Percentiles rank a stretch among this genome's conserved stretches.
Conservation (phyloP, 2,329 filamentous ascomycete genomes). For the Talaromyces albobiverticillius region DNA sequence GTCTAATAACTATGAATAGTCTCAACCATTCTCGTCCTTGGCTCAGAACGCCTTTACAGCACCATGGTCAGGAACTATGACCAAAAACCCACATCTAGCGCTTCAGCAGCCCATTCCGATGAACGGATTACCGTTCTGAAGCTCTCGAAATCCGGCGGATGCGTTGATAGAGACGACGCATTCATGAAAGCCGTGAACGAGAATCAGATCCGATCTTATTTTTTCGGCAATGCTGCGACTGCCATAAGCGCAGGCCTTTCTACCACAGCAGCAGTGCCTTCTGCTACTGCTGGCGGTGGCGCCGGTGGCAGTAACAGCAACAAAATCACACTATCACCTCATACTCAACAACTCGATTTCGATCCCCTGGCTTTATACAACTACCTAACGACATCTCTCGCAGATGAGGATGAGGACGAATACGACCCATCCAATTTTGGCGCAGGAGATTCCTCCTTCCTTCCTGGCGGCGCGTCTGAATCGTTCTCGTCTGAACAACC, state of each 20-base stretch:
- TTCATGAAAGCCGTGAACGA: conserved; percentile 75
- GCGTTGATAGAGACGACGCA: conserved; percentile 68
- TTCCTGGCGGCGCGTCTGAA: conserved; percentile 31
- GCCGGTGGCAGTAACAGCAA: conserved; percentile 37
- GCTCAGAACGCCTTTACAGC: conserved; percentile 71
- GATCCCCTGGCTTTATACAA: conserved; percentile 71
- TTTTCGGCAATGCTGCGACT: conserved; percentile 68
- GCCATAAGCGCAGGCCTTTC: not conserved
- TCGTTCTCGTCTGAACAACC: conserved; percentile 19
- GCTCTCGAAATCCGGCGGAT: conserved; percentile 81
- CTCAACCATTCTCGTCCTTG: conserved; percentile 77
- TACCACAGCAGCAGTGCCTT: conserved; percentile 19
- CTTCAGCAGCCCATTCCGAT: conserved; percentile 48
- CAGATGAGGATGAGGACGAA: conserved; percentile 50
- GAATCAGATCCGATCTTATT: conserved; percentile 82
- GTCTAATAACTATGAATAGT: conserved; percentile 43
- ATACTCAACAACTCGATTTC: conserved; percentile 81
- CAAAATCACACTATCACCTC: conserved; percentile 75
- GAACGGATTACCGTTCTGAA: conserved; percentile 73
- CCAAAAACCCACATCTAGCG: conserved; percentile 44
- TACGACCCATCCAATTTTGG: conserved; percentile 35
- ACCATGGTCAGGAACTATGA: conserved; percentile 71
- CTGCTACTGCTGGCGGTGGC: conserved; percentile 32
- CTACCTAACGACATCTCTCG: conserved; percentile 52
- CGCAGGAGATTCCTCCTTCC: conserved; percentile 30